phyloP scores from a whole-genome alignment of 2,329 filamentous ascomycete species.

The Rhynchosporium secalis region DNA sequence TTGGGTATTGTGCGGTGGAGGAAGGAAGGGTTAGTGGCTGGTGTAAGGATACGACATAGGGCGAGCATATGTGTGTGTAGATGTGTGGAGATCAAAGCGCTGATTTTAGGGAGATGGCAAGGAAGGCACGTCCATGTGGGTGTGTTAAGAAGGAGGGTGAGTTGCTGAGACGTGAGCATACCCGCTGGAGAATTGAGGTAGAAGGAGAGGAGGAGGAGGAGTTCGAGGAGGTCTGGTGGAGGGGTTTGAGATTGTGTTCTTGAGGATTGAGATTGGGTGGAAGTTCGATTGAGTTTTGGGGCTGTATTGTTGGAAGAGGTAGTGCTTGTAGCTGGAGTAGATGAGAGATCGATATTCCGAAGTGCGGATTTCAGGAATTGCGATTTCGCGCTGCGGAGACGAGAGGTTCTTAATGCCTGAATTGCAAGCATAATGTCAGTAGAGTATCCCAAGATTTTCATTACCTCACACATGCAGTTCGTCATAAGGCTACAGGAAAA shows the following conservation, averaged over 20 bases:
- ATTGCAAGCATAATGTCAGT: neutral
- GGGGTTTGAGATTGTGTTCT: constrained; percentile 30
- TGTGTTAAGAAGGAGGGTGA: constrained; percentile 49
- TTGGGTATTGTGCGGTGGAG: constrained; percentile 58
- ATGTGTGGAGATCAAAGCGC: constrained; percentile 49
- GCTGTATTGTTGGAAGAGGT: constrained; percentile 20
- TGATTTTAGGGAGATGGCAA: constrained; percentile 49
- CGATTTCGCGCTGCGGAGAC: constrained; percentile 50
- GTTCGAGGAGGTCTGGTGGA: constrained; percentile 51
- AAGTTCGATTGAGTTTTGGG: constrained; percentile 19
- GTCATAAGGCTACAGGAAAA: neutral
- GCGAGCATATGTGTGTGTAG: constrained; percentile 52
- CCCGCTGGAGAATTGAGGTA: constrained; percentile 39
- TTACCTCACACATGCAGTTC: too few species aligned
- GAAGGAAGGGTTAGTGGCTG: constrained; percentile 50
- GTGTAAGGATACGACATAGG: constrained; percentile 51
- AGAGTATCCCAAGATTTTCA: too few species aligned
- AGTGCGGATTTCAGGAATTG: constrained; percentile 55
- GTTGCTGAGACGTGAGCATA: constrained; percentile 41
- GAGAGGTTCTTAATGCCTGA: constrained; percentile 52
- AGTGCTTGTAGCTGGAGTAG: constrained; percentile 35
- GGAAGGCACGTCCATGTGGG: constrained; percentile 52
- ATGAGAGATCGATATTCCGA: constrained; percentile 43
- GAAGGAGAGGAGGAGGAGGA: constrained; percentile 56
- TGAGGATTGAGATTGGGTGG: constrained; percentile 22